phyloP scores from a whole-genome alignment of 2,329 filamentous ascomycete species.

The Graphilbum ipis-grandicollis region DNA sequence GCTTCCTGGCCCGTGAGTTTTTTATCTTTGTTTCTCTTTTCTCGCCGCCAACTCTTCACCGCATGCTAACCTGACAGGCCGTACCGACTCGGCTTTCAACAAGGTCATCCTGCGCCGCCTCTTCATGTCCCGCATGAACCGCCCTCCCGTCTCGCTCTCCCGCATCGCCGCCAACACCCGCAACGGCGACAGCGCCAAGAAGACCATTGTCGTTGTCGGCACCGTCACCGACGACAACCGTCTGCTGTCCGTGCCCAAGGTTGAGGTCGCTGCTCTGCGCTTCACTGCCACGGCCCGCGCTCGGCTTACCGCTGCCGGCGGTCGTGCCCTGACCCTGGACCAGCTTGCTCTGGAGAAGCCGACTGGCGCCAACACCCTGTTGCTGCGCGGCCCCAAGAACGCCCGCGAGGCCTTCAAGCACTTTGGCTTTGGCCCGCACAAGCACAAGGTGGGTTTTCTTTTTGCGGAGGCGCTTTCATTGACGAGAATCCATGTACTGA shows the following conservation, averaged over 20 bases:
- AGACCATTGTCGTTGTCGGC: constrained; percentile 87
- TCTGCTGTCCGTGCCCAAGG: constrained; percentile 75
- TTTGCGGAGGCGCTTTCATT: too few relatives aligned
- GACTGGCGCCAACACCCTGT: constrained; percentile 90
- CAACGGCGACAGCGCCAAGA: constrained; percentile 46
- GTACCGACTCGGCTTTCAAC: constrained; percentile 97
- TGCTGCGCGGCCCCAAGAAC: constrained; percentile 97
- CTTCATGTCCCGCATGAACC: constrained; percentile 98
- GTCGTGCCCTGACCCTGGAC: constrained; percentile 89
- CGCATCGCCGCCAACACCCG: constrained; percentile 60
- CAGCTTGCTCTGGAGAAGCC: constrained; percentile 91
- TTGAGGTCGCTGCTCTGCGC: constrained; percentile 82
- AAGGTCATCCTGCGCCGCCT: constrained; percentile 94
- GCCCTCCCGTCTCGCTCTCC: constrained; percentile 84
- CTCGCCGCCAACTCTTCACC: too few relatives aligned
- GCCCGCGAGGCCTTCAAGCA: constrained; percentile 95
- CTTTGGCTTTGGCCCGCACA: constrained; percentile 97
- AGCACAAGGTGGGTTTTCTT: too few relatives aligned
- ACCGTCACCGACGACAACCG: constrained; percentile 98
- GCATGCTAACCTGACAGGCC: constrained; percentile 36
- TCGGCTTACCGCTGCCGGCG: constrained; percentile 82
- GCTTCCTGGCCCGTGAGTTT: constrained; percentile 81
- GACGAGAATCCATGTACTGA: constrained; percentile 16
- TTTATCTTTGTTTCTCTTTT: constrained; percentile 4
- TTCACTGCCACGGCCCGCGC: constrained; percentile 95